A percentile compares a stretch with the other conserved stretches of the same genome.
Conservation (phyloP, 352 stramenopile genomes). For the Pythium aristosporum region DNA sequence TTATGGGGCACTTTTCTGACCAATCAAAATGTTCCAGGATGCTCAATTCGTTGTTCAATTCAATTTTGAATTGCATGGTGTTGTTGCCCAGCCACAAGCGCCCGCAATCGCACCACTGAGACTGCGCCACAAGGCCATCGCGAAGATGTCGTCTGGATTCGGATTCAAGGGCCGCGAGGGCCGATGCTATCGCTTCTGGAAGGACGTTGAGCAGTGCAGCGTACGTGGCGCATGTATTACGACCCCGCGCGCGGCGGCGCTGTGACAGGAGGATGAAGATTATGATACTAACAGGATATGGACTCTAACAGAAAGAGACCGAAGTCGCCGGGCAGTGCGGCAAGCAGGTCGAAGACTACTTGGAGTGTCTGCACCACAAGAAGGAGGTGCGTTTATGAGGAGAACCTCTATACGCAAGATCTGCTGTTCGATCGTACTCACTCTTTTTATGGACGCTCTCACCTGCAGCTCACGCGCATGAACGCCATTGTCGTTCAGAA, state of each 20-base stretch:
- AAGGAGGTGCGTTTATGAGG: conserved; percentile 78
- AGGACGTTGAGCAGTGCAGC: conserved; percentile 92
- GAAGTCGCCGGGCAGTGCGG: conserved; percentile 76
- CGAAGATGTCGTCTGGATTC: conserved; percentile 92
- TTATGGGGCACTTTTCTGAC: too few relatives aligned
- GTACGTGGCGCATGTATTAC: conserved; percentile 51
- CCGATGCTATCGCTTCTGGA: conserved; percentile 94
- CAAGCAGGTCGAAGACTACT: conserved; percentile 92
- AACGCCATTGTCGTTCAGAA: conserved; percentile 81
- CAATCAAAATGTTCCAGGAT: too few relatives aligned
- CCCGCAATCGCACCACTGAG: background rate
- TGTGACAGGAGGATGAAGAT: background rate
- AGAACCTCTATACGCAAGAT: background rate
- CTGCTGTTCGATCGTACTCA: background rate
- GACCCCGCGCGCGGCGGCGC: background rate
- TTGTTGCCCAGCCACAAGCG: background rate
- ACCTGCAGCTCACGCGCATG: conserved; percentile 71
- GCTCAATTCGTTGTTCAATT: conserved; percentile 12
- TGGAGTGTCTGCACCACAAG: conserved; percentile 95
- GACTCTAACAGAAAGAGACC: conserved; percentile 66
- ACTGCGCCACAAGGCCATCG: background rate
- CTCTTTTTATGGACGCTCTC: background rate
- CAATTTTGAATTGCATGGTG: conserved; percentile 13
- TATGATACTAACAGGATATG: conserved; percentile 8
- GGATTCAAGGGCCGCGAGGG: conserved; percentile 91